Percentiles rank a stretch among this genome's conserved stretches.
These are phyloP conservation scores for Psophocarpus tetragonolobus DNA, from an alignment of 306 rosid species.

Conservation along the genomic window DNA sequence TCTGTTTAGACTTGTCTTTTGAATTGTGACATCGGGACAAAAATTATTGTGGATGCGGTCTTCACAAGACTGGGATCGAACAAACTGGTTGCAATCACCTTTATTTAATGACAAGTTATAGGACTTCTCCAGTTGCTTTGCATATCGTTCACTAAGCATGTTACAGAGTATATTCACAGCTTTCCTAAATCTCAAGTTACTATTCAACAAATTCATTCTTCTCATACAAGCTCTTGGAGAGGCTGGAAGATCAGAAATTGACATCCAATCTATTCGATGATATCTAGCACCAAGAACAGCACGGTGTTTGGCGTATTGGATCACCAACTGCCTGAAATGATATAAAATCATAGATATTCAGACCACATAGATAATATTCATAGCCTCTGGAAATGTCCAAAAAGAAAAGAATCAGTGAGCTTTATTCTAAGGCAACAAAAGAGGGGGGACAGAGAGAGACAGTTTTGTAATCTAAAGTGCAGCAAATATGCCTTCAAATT, in stretches of 20 bases:
- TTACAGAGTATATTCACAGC: constrained; percentile 84
- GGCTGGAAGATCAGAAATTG: constrained; percentile 79
- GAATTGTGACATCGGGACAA: constrained; percentile 34
- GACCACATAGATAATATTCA: constrained; percentile 20
- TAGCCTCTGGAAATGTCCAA: no score
- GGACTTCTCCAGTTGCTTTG: constrained; percentile 55
- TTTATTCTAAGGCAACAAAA: no score
- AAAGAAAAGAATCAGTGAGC: no score
- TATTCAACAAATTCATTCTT: constrained; percentile 66
- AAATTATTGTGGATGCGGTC: constrained; percentile 26
- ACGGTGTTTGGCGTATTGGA: constrained; percentile 82
- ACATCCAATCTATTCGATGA: constrained; percentile 75
- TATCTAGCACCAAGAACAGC: constrained; percentile 69
- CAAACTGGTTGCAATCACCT: constrained; percentile 48
- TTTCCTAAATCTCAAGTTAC: constrained; percentile 59
- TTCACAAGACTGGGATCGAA: constrained; percentile 43
- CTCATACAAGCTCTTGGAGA: constrained; percentile 67
- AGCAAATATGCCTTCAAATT: neutral
- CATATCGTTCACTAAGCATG: constrained; percentile 71
- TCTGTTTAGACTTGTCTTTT: constrained; percentile 42
- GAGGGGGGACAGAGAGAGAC: no score
- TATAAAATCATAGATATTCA: constrained; percentile 30
- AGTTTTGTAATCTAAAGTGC: neutral
- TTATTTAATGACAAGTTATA: constrained; percentile 45
- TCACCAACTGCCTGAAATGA: constrained; percentile 73